Percentiles rank a stretch among this genome's conserved stretches.
Evolutionary conservation across 441 rosid genomes (phyloP).

Genomic region (Populus hybrid): DNA sequence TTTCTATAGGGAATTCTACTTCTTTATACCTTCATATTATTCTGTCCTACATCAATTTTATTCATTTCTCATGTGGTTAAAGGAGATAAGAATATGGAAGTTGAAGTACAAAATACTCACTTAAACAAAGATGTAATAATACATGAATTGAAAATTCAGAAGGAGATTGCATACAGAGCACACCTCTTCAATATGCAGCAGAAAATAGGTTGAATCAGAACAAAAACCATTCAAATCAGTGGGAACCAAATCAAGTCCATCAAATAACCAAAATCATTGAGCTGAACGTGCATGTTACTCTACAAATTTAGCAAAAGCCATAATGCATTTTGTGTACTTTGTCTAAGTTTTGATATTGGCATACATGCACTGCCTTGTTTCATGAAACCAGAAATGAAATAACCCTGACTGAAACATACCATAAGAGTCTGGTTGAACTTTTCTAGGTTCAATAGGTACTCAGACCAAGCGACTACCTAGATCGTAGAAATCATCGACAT

Average conservation of each 20-base stretch:
- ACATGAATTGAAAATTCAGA: not conserved
- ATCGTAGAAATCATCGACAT: conserved; percentile 27
- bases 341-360: conserved; percentile 18
- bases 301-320: conserved; percentile 23
- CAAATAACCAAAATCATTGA: conserved; percentile 18
- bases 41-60: not conserved
- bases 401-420: conserved; percentile 19
- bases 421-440: conserved; percentile 24
- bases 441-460: conserved; percentile 19
- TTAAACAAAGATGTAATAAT: not conserved
- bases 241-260: not conserved
- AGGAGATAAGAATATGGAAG: not conserved
- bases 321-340: conserved; percentile 20
- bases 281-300: conserved; percentile 29
- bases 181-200: not conserved
- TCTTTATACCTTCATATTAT: not conserved
- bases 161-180: not conserved
- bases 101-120: not conserved
- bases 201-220: no score
- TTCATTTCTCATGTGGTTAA: not conserved
- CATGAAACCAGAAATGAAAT: conserved; percentile 19
- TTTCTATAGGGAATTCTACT: not conserved
- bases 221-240: not conserved
- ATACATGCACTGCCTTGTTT: conserved; percentile 20
- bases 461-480: conserved; percentile 13